A percentile compares a stretch with the other conserved stretches of the same genome.
phyloP scores from a whole-genome alignment of 257 asterid species.

The Lycium barbarum region DNA sequence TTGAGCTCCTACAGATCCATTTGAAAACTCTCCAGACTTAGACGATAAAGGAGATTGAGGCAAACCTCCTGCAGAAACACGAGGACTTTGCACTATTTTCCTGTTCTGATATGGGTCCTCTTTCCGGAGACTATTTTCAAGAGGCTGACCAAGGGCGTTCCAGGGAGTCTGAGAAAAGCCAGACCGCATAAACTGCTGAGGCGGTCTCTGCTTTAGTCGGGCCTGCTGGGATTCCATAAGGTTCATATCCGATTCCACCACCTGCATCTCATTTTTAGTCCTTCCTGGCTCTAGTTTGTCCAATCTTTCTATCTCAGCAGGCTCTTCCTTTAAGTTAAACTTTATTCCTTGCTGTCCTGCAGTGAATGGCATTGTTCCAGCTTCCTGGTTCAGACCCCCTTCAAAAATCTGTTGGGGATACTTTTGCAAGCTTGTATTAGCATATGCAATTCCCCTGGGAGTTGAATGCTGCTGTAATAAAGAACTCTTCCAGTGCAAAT shows the following conservation, averaged over 20 bases:
- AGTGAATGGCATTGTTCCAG: slow-evolving; percentile 60
- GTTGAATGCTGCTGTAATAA: slow-evolving; percentile 67
- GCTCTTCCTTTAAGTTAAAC: slow-evolving; percentile 90
- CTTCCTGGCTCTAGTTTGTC: slow-evolving; percentile 65
- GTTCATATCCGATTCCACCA: slow-evolving; percentile 59
- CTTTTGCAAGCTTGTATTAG: slow-evolving; percentile 70
- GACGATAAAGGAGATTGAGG: slow-evolving; percentile 99
- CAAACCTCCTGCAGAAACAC: slow-evolving; percentile 84
- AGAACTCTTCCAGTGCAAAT: slow-evolving; percentile 81
- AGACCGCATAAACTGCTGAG: slow-evolving; percentile 68
- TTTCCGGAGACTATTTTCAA: slow-evolving; percentile 71
- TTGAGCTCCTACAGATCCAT: slow-evolving; percentile 91
- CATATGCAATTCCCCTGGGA: slow-evolving; percentile 65
- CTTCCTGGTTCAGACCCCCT: slow-evolving; percentile 75
- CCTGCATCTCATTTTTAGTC: slow-evolving; percentile 51
- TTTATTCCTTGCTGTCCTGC: slow-evolving; percentile 79
- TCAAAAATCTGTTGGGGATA: slow-evolving; percentile 70
- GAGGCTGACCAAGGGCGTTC: slow-evolving; percentile 75
- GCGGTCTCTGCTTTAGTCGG: slow-evolving; percentile 75
- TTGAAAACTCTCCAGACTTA: slow-evolving; percentile 91
- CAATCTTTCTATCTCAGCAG: slow-evolving; percentile 72
- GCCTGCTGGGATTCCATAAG: slow-evolving; percentile 69
- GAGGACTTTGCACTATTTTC: slow-evolving; percentile 89
- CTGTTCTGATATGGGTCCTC: slow-evolving; percentile 80
- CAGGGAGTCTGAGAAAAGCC: slow-evolving; percentile 74